Evolutionary conservation across 2,329 filamentous ascomycete species (phyloP).

Genomic region (Nannizzia gypsea): DNA sequence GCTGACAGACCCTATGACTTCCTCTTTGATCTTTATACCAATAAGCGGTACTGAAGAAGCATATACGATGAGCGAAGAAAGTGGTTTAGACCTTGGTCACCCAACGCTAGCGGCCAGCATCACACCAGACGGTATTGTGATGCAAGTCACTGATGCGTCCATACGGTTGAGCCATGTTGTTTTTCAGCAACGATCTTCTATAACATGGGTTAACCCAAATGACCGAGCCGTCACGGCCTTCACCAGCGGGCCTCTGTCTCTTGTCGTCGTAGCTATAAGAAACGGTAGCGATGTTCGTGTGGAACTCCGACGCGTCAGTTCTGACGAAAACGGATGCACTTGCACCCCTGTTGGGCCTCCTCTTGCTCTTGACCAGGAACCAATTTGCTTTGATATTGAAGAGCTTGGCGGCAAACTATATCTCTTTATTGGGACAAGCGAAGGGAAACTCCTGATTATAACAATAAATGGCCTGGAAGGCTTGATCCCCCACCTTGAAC

Average conservation of each 20-base stretch:
- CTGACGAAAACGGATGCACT: constrained; percentile 12
- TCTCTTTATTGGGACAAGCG: constrained; percentile 31
- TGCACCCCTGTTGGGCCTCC: constrained; percentile 19
- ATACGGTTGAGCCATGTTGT: constrained; percentile 23
- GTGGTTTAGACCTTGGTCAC: constrained; percentile 30
- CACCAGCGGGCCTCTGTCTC: constrained; percentile 20
- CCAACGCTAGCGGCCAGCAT: constrained; percentile 36
- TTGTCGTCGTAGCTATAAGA: constrained; percentile 22
- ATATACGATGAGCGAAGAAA: constrained; percentile 28
- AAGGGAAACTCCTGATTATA: constrained; percentile 25
- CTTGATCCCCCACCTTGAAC: constrained; percentile 15
- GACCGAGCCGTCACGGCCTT: constrained; percentile 23
- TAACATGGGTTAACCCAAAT: constrained; percentile 15
- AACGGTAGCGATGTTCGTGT: constrained; percentile 20
- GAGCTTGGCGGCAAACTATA: constrained; percentile 19
- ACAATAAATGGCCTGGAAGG: constrained; percentile 19
- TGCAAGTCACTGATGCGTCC: constrained; percentile 33
- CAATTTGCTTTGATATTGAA: constrained; percentile 27
- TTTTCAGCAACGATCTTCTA: constrained; percentile 17
- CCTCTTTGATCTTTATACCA: constrained; percentile 29
- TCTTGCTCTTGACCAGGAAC: constrained; percentile 23
- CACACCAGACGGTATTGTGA: constrained; percentile 24
- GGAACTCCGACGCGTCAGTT: constrained; percentile 19
- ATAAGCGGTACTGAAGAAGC: constrained; percentile 29
- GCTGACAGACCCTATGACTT: constrained; percentile 32